Evolutionary conservation across 2,329 filamentous ascomycete genomes (phyloP).

Genomic region (Pseudonectria foliicola): DNA sequence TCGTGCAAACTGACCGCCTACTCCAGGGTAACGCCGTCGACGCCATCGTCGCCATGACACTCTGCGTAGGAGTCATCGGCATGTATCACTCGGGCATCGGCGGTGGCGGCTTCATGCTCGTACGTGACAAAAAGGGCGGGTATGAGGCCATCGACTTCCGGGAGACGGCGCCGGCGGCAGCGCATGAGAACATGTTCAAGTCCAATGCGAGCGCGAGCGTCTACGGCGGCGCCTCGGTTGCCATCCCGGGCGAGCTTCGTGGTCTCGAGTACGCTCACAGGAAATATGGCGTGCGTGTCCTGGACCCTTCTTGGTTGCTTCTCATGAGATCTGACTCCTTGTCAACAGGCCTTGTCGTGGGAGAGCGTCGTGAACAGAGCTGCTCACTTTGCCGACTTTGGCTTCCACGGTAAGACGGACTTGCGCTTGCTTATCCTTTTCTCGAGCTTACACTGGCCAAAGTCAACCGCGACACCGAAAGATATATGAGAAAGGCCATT

Average conservation of each 20-base stretch:
- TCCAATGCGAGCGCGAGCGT: constrained; percentile 62
- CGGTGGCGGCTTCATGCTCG: constrained; percentile 84
- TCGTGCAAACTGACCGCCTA: background rate
- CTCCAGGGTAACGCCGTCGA: constrained; percentile 66
- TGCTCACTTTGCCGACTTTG: constrained; percentile 63
- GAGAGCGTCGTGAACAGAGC: constrained; percentile 65
- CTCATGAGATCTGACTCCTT: constrained; percentile 1
- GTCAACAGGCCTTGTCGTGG: constrained; percentile 53
- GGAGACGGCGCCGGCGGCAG: constrained; percentile 77
- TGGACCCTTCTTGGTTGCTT: background rate
- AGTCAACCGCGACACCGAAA: constrained; percentile 66
- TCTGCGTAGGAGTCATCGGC: constrained; percentile 68
- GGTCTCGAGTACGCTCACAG: constrained; percentile 74
- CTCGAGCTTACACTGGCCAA: no score
- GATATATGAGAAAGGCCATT: constrained; percentile 57
- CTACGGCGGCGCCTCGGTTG: constrained; percentile 64
- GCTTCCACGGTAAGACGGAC: constrained; percentile 46
- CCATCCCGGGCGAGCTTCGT: constrained; percentile 66
- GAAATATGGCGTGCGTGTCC: constrained; percentile 53
- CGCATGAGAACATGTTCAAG: constrained; percentile 77
- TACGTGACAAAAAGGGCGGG: constrained; percentile 62
- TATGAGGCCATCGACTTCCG: constrained; percentile 89
- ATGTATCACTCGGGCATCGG: constrained; percentile 81
- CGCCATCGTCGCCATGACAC: constrained; percentile 64
- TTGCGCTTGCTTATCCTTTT: no score